Conservation (phyloP, 176 grass and related monocot species). For the Aegilops umbellulata region DNA sequence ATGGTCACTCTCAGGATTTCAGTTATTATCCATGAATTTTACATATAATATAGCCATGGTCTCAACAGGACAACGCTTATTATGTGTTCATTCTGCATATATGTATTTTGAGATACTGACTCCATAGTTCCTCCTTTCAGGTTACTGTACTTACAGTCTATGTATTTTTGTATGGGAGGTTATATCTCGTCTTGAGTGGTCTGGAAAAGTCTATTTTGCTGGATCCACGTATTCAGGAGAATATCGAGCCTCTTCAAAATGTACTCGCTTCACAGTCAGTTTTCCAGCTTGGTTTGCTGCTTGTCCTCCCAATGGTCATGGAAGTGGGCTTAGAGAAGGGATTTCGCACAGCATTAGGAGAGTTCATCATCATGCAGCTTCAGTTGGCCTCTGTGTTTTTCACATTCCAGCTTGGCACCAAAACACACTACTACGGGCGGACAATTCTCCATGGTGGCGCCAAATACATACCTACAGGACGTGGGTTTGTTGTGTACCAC, state of each 20-base stretch:
- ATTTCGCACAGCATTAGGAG: constrained; percentile 82
- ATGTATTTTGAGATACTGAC: constrained; percentile 32
- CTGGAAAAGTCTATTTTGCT: constrained; percentile 81
- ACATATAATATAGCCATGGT: background rate
- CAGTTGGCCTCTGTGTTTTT: constrained; percentile 92
- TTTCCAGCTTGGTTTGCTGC: constrained; percentile 83
- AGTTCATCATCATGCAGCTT: constrained; percentile 97
- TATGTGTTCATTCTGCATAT: background rate
- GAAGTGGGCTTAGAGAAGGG: constrained; percentile 96
- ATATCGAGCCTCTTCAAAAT: constrained; percentile 62
- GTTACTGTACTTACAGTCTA: constrained; percentile 91
- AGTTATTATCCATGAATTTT: background rate
- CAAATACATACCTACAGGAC: constrained; percentile 80
- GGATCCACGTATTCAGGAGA: constrained; percentile 59
- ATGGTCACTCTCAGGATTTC: background rate
- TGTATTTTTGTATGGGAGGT: constrained; percentile 86
- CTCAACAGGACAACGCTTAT: background rate
- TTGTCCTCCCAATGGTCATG: constrained; percentile 96
- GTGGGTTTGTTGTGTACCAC: constrained; percentile 87
- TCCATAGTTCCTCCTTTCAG: constrained; percentile 42
- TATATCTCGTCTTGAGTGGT: constrained; percentile 92
- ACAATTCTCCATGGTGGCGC: constrained; percentile 89
- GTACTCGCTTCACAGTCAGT: constrained; percentile 87
- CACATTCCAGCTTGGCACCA: constrained; percentile 95
- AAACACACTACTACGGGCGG: constrained; percentile 89